These are phyloP conservation scores for Wallacemonas collosoma DNA, from an alignment of 208 protist genomes.

Conservation along the genomic window DNA sequence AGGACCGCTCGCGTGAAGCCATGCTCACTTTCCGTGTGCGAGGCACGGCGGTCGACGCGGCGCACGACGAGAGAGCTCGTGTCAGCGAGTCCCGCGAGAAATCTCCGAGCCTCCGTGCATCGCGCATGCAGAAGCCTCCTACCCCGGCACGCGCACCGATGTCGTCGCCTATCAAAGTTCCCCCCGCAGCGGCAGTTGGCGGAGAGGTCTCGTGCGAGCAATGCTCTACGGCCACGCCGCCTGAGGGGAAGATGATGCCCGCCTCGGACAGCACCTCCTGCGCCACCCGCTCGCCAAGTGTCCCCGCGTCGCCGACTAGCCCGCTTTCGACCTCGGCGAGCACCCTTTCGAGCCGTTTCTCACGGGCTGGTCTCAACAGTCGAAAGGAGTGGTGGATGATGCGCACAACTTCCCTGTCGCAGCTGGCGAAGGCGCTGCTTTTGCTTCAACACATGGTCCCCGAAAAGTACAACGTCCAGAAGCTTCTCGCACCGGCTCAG, in stretches of 20 bases:
- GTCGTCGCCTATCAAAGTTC: not conserved
- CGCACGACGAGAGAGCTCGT: not conserved
- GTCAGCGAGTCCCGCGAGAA: not conserved
- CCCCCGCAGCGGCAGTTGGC: not conserved
- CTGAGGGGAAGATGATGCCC: not conserved
- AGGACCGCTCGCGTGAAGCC: slow-evolving; percentile 12
- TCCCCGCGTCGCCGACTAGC: not conserved
- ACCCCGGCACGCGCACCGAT: not conserved
- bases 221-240: not conserved
- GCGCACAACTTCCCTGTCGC: slow-evolving; percentile 21
- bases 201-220: not conserved
- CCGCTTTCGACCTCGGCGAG: not conserved
- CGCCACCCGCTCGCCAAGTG: not conserved
- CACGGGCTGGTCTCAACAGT: not conserved
- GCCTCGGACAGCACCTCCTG: not conserved
- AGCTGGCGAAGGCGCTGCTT: slow-evolving; percentile 21
- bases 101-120: not conserved
- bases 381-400: slow-evolving; percentile 22
- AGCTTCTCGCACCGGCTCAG: not conserved
- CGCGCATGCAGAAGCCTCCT: not conserved
- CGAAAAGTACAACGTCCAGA: not conserved
- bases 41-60: slow-evolving; percentile 13
- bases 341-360: not conserved
- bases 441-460: slow-evolving; percentile 1
- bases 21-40: slow-evolving; percentile 22